These are phyloP conservation scores for Vitis rotundifolia DNA, from an alignment of 164 flowering plant genomes.

Conservation along the genomic window DNA sequence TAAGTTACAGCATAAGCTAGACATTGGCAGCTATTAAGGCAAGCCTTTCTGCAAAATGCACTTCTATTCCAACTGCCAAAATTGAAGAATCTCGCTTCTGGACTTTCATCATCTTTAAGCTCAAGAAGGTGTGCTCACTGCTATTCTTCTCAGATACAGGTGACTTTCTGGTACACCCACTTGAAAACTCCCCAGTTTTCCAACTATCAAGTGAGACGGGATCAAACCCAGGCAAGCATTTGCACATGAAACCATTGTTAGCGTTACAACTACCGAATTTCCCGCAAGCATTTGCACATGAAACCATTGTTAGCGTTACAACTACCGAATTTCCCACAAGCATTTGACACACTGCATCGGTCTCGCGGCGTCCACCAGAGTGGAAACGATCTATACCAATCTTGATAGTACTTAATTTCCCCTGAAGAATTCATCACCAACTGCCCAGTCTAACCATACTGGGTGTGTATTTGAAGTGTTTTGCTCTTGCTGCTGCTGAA, in stretches of 20 bases:
- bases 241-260: conserved; percentile 3
- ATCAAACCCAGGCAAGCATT: conserved; percentile 26
- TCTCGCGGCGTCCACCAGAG: conserved; percentile 20
- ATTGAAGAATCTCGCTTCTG: neutral
- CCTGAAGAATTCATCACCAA: conserved; percentile 30
- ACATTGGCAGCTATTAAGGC: conserved; percentile 11
- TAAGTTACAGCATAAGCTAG: conserved; percentile 9
- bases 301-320: conserved; percentile 8
- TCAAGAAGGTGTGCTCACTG: conserved; percentile 4
- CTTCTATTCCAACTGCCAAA: neutral
- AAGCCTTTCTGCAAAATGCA: neutral
- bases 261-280: conserved; percentile 15
- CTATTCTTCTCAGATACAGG: neutral
- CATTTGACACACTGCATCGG: conserved; percentile 9
- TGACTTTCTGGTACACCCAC: conserved; percentile 17
- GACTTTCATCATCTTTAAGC: conserved; percentile 11
- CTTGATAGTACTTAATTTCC: neutral
- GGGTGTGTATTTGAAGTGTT: too few species aligned
- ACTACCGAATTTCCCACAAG: conserved; percentile 20
- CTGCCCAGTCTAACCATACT: conserved; percentile 9
- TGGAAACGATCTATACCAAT: neutral
- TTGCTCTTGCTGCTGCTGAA: neutral
- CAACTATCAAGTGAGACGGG: conserved; percentile 1
- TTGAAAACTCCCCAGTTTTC: conserved; percentile 8
- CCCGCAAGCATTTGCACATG: conserved; percentile 24